Conservation (phyloP, 352 stramenopile species). For the Phytophthora pinifolia region DNA sequence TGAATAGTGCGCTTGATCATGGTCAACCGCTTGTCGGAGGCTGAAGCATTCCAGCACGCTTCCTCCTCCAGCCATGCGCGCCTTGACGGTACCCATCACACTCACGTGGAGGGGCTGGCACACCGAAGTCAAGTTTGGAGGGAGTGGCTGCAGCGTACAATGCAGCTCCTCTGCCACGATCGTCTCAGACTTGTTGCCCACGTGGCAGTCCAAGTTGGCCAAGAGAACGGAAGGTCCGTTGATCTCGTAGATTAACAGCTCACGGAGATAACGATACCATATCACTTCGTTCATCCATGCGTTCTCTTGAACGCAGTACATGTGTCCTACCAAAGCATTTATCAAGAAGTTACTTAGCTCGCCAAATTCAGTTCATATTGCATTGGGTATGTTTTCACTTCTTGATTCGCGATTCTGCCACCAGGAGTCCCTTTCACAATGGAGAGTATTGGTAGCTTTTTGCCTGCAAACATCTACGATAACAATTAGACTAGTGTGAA, state of each 20-base stretch:
- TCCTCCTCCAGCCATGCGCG: neutral
- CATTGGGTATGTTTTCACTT: too few relatives aligned
- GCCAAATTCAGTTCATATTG: too few relatives aligned
- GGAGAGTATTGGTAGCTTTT: too few relatives aligned
- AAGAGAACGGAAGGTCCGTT: neutral
- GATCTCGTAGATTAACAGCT: neutral
- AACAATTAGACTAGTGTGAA: too few relatives aligned
- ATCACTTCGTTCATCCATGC: neutral
- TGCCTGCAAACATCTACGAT: too few relatives aligned
- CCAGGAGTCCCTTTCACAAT: too few relatives aligned
- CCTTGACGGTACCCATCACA: neutral
- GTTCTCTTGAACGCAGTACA: neutral
- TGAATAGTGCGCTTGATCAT: conserved; percentile 1
- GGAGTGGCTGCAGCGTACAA: neutral
- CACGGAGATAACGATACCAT: neutral
- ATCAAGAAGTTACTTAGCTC: too few relatives aligned
- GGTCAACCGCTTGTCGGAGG: neutral
- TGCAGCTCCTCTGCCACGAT: neutral
- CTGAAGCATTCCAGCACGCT: neutral
- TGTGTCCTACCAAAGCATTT: too few relatives aligned
- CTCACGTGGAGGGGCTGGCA: neutral
- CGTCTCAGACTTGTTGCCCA: neutral
- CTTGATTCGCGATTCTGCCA: too few relatives aligned
- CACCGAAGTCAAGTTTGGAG: conserved; percentile 1
- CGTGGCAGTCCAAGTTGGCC: neutral